These are phyloP conservation scores for Myrica gale DNA, from an alignment of 306 rosid genomes.

Conservation along the genomic window DNA sequence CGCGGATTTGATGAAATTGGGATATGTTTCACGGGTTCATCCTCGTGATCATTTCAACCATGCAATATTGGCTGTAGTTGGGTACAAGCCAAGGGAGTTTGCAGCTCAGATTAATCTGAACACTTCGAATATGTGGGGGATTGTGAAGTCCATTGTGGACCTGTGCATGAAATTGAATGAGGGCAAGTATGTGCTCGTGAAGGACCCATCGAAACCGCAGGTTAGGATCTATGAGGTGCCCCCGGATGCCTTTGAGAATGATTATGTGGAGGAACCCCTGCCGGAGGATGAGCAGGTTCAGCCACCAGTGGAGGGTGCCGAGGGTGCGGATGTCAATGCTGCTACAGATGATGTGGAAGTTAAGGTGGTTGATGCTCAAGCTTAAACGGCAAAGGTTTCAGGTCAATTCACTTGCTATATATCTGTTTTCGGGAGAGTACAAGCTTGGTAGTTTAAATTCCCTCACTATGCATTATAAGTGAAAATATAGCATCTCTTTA, in stretches of 20 bases:
- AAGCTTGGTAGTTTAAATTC: not conserved
- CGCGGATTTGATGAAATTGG: conserved; percentile 94
- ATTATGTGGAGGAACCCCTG: conserved; percentile 92
- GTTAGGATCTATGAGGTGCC: conserved; percentile 97
- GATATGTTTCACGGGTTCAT: conserved; percentile 89
- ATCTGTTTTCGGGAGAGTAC: not conserved
- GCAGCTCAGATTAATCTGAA: conserved; percentile 78
- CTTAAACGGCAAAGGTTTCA: conserved; percentile 33
- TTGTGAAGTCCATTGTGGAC: conserved; percentile 94
- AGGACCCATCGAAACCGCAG: conserved; percentile 92
- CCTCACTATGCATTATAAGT: too few relatives aligned
- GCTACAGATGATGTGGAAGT: conserved; percentile 53
- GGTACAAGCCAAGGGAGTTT: conserved; percentile 87
- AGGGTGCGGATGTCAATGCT: conserved; percentile 46
- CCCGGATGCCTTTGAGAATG: conserved; percentile 80
- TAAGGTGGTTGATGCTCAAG: conserved; percentile 44
- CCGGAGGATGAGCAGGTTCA: conserved; percentile 95
- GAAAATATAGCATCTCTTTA: too few relatives aligned
- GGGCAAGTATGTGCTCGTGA: conserved; percentile 87
- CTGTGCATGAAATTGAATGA: conserved; percentile 93
- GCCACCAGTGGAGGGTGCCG: conserved; percentile 67
- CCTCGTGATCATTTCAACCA: conserved; percentile 95
- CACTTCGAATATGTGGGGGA: conserved; percentile 88
- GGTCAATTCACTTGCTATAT: not conserved
- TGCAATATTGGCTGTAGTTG: conserved; percentile 81